phyloP scores from a whole-genome alignment of 306 rosid species.

The Begonia masoniana region DNA sequence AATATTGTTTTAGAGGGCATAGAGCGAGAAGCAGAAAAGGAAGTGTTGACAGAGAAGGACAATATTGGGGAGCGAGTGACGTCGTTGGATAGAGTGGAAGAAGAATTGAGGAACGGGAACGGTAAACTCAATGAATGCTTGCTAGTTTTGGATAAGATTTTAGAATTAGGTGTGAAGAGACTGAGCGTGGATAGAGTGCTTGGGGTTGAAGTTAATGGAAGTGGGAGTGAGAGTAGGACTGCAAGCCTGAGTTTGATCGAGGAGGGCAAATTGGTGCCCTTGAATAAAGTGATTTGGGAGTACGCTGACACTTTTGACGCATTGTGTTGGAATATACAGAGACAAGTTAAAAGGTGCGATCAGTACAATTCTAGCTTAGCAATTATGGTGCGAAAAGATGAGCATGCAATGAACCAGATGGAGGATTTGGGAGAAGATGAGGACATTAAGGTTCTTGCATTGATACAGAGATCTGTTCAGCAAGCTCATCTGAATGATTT shows the following conservation, averaged over 20 bases:
- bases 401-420: slow-evolving; percentile 5
- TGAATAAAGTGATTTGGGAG: slow-evolving; percentile 49
- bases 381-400: slow-evolving; percentile 23
- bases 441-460: slow-evolving; percentile 39
- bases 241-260: slow-evolving; percentile 20
- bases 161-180: slow-evolving; percentile 69
- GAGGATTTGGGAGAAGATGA: slow-evolving; percentile 24
- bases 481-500: slow-evolving; percentile 61
- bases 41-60: slow-evolving; percentile 10
- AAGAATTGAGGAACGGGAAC: slow-evolving; percentile 13
- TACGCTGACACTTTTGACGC: slow-evolving; percentile 58
- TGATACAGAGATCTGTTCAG: slow-evolving; percentile 56
- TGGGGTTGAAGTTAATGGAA: slow-evolving; percentile 13
- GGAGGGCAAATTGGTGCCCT: slow-evolving; percentile 42
- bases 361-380: slow-evolving; percentile 41
- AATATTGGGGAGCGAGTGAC: slow-evolving; percentile 17
- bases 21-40: slow-evolving; percentile 22
- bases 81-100: slow-evolving; percentile 17
- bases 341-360: slow-evolving; percentile 49
- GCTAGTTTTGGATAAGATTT: slow-evolving; percentile 39
- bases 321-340: slow-evolving; percentile 47
- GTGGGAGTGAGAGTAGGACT: slow-evolving; percentile 11
- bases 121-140: slow-evolving; percentile 27
- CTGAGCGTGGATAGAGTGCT: slow-evolving; percentile 25
- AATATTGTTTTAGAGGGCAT: slow-evolving; percentile 21